phyloP scores from a whole-genome alignment of 2,329 filamentous ascomycete genomes.

The Trichoderma aggressivum region DNA sequence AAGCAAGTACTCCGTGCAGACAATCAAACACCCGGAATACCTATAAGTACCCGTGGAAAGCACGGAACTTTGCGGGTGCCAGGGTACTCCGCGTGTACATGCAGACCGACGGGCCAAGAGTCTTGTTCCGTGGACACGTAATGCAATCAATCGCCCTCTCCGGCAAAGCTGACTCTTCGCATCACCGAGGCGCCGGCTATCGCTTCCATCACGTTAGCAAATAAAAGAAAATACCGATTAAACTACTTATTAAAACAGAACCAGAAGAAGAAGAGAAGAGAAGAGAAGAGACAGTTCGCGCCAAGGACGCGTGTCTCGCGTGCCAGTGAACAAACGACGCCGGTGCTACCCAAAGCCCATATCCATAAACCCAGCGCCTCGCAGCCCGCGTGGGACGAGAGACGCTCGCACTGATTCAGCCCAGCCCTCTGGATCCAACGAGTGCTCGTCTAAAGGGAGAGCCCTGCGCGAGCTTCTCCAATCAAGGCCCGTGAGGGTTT shows the following conservation, averaged over 20 bases:
- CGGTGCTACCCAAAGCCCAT: not conserved
- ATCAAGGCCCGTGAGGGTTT: not conserved
- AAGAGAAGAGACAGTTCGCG: not conserved
- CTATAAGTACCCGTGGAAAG: not conserved
- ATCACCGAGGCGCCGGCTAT: not conserved
- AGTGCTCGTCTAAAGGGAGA: not conserved
- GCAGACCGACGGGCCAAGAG: not conserved
- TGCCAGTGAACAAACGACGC: not conserved
- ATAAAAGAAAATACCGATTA: not conserved
- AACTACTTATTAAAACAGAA: not conserved
- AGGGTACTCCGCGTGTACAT: not conserved
- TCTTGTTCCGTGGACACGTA: conserved; percentile 1
- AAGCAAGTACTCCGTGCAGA: not conserved
- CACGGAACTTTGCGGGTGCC: not conserved
- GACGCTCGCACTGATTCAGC: conserved; percentile 1
- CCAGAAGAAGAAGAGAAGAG: not conserved
- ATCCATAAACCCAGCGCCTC: not conserved
- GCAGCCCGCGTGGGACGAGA: conserved; percentile 8
- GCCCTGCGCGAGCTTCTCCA: not conserved
- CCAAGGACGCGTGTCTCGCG: conserved; percentile 8
- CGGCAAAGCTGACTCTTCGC: not conserved
- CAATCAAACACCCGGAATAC: not conserved
- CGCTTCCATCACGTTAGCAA: not conserved
- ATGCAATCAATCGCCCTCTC: not conserved
- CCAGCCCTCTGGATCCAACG: conserved; percentile 10